These are phyloP conservation scores for Blepharisma undulans DNA, from an alignment of 169 alveolate genomes.

Conservation along the genomic window DNA sequence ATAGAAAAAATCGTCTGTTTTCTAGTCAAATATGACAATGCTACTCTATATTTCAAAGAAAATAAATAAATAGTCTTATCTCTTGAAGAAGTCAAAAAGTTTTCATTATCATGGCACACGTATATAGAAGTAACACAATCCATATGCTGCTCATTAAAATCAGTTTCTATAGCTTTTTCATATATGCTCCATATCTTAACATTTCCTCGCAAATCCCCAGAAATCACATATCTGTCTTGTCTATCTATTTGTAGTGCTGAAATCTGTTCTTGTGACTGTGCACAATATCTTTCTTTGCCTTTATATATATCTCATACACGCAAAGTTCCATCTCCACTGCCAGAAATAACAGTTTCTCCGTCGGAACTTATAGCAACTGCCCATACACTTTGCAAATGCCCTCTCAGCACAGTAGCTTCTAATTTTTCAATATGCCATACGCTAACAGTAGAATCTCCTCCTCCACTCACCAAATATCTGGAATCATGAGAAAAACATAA, in stretches of 20 bases:
- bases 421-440: neutral
- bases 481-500: neutral
- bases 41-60: neutral
- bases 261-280: neutral
- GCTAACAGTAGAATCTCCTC: neutral
- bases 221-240: neutral
- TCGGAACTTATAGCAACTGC: conserved; percentile 67
- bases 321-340: neutral
- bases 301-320: conserved; percentile 17
- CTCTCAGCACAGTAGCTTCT: neutral
- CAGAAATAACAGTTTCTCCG: conserved; percentile 1
- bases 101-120: neutral
- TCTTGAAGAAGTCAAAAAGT: neutral
- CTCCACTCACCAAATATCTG: neutral
- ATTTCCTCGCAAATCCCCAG: neutral
- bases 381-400: conserved; percentile 12
- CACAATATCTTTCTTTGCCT: neutral
- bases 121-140: neutral
- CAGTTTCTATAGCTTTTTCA: neutral
- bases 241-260: neutral
- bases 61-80: neutral
- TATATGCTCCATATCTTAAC: neutral
- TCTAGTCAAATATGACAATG: neutral
- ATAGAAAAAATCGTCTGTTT: neutral
- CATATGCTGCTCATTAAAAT: neutral